Conservation (phyloP, 805 yeast species). For the Candida coquimbonensis region DNA sequence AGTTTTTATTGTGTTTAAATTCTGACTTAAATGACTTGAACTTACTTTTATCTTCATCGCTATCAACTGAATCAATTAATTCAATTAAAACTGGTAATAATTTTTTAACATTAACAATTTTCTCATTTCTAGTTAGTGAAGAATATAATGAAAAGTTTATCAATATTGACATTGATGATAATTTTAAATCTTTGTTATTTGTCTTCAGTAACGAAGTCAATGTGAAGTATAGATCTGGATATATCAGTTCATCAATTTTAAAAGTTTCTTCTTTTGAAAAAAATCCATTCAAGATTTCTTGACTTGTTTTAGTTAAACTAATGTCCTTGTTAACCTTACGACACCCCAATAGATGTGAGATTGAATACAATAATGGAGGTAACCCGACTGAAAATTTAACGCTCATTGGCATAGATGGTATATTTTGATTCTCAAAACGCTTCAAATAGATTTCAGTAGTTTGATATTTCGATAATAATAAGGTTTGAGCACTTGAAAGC, state of each 20-base stretch:
- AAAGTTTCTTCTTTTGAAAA: slow-evolving; percentile 1
- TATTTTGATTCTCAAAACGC: slow-evolving; percentile 11
- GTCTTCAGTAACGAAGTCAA: slow-evolving; percentile 18
- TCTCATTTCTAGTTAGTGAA: slow-evolving; percentile 5
- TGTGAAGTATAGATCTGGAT: slow-evolving; percentile 13
- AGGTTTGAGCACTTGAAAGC: slow-evolving; percentile 2
- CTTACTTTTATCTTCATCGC: neutral
- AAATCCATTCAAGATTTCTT: no score
- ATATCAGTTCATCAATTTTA: slow-evolving; percentile 13
- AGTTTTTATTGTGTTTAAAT: slow-evolving; percentile 14
- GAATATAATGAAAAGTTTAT: slow-evolving; percentile 17
- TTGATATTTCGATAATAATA: slow-evolving; percentile 1
- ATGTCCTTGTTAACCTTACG: neutral
- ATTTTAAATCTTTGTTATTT: slow-evolving; percentile 16
- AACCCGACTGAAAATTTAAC: slow-evolving; percentile 11
- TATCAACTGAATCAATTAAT: slow-evolving; percentile 15
- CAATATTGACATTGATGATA: slow-evolving; percentile 15
- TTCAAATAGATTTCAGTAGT: slow-evolving; percentile 4
- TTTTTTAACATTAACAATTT: slow-evolving; percentile 12
- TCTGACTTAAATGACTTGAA: slow-evolving; percentile 14
- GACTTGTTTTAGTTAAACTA: no score
- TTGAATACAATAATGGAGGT: slow-evolving; percentile 17
- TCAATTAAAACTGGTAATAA: slow-evolving; percentile 19
- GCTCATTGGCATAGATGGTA: slow-evolving; percentile 17
- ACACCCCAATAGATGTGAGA: slow-evolving; percentile 15